Conservation (phyloP, 2,329 filamentous ascomycete species). For the Calonectria pteridis region DNA sequence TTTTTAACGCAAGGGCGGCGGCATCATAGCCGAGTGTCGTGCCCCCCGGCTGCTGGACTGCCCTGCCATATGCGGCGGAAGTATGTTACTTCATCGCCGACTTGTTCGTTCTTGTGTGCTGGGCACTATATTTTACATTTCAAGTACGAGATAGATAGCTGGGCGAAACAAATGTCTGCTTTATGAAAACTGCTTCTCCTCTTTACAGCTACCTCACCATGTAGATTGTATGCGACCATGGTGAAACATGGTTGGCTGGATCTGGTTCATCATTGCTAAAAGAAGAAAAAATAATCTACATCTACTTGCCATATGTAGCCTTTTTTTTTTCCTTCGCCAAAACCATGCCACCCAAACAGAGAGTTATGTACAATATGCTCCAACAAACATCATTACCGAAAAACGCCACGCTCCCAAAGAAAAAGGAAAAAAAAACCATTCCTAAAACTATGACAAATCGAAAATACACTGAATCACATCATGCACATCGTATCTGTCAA, state of each 20-base stretch:
- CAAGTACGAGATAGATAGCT: conserved; percentile 21
- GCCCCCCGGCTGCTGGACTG: conserved; percentile 13
- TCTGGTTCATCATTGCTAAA: background rate
- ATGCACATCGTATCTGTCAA: background rate
- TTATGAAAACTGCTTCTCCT: conserved; percentile 1
- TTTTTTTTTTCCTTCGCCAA: background rate
- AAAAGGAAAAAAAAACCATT: background rate
- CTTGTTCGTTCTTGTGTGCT: conserved; percentile 33
- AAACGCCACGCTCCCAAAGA: conserved; percentile 39
- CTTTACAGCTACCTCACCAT: background rate
- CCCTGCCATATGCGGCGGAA: conserved; percentile 23
- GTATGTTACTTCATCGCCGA: conserved; percentile 16
- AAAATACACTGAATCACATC: conserved; percentile 5
- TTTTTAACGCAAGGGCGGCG: conserved; percentile 21
- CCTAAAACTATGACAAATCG: background rate
- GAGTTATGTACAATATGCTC: background rate
- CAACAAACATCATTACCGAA: conserved; percentile 8
- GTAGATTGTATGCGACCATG: background rate
- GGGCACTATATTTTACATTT: conserved; percentile 34
- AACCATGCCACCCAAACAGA: background rate
- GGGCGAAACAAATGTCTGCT: conserved; percentile 5
- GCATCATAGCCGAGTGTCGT: background rate
- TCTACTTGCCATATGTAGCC: background rate
- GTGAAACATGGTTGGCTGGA: background rate
- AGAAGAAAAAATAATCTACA: background rate